Percentiles rank a stretch among this genome's conserved stretches.
phyloP scores from a whole-genome alignment of 2,329 filamentous ascomycete species.

The Neurospora sp. region DNA sequence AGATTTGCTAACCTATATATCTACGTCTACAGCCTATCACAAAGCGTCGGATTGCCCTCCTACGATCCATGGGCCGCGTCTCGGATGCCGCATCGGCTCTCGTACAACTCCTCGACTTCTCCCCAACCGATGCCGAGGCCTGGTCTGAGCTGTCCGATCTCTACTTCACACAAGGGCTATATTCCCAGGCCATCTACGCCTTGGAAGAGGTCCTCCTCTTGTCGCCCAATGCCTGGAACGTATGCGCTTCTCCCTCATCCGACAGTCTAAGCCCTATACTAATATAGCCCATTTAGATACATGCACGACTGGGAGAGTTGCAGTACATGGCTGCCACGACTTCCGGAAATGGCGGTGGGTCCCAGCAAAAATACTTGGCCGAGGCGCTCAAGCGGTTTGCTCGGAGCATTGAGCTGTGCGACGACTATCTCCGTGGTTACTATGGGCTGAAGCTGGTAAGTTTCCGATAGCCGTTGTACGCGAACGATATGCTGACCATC shows the following conservation, averaged over 20 bases:
- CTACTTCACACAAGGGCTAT: slow-evolving; percentile 70
- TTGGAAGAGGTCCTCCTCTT: slow-evolving; percentile 84
- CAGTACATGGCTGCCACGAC: slow-evolving; percentile 57
- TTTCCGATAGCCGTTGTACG: neutral
- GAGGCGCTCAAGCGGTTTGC: slow-evolving; percentile 79
- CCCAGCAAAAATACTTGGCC: slow-evolving; percentile 44
- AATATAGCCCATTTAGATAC: slow-evolving; percentile 47
- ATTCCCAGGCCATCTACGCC: slow-evolving; percentile 74
- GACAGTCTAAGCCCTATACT: slow-evolving; percentile 16
- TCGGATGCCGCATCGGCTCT: slow-evolving; percentile 67
- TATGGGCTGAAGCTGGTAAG: slow-evolving; percentile 79
- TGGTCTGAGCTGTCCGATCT: slow-evolving; percentile 89
- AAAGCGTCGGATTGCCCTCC: slow-evolving; percentile 73
- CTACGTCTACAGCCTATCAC: slow-evolving; percentile 53
- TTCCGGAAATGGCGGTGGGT: slow-evolving; percentile 24
- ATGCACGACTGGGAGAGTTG: slow-evolving; percentile 78
- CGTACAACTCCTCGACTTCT: slow-evolving; percentile 66
- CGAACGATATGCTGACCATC: slow-evolving; percentile 15
- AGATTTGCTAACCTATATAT: slow-evolving; percentile 21
- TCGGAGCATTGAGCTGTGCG: slow-evolving; percentile 85
- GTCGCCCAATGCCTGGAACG: slow-evolving; percentile 90
- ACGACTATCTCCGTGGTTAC: slow-evolving; percentile 83
- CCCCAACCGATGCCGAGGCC: slow-evolving; percentile 81
- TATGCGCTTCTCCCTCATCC: slow-evolving; percentile 32
- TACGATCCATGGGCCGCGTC: slow-evolving; percentile 61